Base-by-base conservation (phyloP, 2,329 filamentous ascomycete genomes). In the Colletotrichum tofieldiae region DNA sequence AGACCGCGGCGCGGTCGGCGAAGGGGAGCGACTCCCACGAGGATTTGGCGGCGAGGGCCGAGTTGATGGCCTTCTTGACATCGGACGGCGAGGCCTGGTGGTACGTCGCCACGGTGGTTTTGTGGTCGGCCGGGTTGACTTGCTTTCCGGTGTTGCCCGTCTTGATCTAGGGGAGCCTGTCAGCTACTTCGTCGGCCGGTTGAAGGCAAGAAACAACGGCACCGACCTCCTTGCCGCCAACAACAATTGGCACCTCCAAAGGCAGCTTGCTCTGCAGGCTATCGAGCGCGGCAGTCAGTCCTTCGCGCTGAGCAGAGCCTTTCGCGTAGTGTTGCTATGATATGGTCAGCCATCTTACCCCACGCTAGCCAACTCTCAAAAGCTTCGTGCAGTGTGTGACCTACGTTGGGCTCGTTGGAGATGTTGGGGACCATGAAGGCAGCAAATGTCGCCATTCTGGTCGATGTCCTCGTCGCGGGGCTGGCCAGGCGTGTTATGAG, bases 331-430 rank as follows among this genome's bases (percentile, higher is more conserved):
- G 93, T 86, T 97, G 93, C 95, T 98, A 77, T 68, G 18, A 43
- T 61, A 72, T 58, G 43, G 56, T 52, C 58, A 87, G 93, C 82
- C 55, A 52, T 43, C 47, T 26, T 35, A 45, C 37, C 29, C 47
- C 37, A 61, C 51, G 23, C 32, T n/a, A 9, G 37, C 64, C 29
- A 32, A 35, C 49, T 39, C 26, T 5, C 26, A 7, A 32, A 54
- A 6, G 65, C 45, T 43, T 43, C 54, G 61, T 67, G 68, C 16
- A 9, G 47, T 64, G 72, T 51, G 41, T 23, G n/a, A 87, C 94
- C 82, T 84, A 98, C 95, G 82, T 98, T 99, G n/a, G 94, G 94
- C 86, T 99, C 96, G 81, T 99, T 99, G 80, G 90, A 86, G 77
- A 98, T 90, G 75, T 91, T 91, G 61, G 96, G 96, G 63, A 95